Evolutionary conservation across 179 eudicot species (phyloP).

Genomic region (Corrigiola litoralis): DNA sequence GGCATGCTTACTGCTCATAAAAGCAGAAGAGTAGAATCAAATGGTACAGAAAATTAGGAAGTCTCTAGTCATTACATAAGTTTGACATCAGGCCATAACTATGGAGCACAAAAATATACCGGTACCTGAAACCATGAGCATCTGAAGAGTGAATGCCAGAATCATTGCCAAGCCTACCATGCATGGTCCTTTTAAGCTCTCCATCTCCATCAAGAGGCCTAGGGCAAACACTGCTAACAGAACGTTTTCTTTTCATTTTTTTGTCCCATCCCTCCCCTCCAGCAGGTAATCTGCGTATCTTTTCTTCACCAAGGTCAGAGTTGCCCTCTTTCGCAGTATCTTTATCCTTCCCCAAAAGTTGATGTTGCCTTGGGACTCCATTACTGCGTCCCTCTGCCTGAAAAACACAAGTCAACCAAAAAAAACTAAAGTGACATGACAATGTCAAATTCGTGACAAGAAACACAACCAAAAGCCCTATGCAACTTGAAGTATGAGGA

Average conservation of each 20-base stretch:
- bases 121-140: slow-evolving; percentile 58
- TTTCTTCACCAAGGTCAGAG: slow-evolving; percentile 65
- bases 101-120: slow-evolving; percentile 1
- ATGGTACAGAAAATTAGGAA: neutral
- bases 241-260: slow-evolving; percentile 86
- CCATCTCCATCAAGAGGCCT: slow-evolving; percentile 69
- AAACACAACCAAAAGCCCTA: neutral
- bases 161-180: slow-evolving; percentile 56
- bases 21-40: neutral
- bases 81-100: neutral
- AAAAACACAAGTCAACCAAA: slow-evolving; percentile 17
- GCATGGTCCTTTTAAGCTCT: slow-evolving; percentile 65
- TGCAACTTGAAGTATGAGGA: neutral
- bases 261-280: slow-evolving; percentile 97
- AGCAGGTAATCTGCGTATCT: slow-evolving; percentile 64
- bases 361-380: slow-evolving; percentile 67
- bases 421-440: neutral
- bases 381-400: slow-evolving; percentile 68
- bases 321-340: slow-evolving; percentile 51
- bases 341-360: slow-evolving; percentile 55
- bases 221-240: slow-evolving; percentile 57
- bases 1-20: neutral
- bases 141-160: slow-evolving; percentile 50
- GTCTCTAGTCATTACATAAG: neutral
- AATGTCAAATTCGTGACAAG: neutral